Evolutionary conservation across 805 yeast genomes (phyloP), one percentile per base, ranked within the genome.

Genomic region (Lipomyces mesembrius): DNA sequence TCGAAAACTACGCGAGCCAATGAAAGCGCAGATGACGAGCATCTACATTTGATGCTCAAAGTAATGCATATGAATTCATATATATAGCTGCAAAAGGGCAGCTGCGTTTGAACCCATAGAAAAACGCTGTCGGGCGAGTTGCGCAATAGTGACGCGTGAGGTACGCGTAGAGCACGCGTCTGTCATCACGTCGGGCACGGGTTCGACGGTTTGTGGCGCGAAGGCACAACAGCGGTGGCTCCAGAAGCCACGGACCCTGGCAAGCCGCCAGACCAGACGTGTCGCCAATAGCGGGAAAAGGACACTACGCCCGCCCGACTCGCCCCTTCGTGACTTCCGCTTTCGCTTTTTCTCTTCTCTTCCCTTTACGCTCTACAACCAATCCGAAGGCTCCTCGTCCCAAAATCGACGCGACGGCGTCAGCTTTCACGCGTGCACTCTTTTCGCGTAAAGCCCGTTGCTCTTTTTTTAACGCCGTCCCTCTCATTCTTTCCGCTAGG

Each of bases 391-490:
- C 49, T 29, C 17, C 34, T 6, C 55, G 35, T 29, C 34, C 2
- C 34, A 22, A 12, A n/a, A n/a, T 52, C 34, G 55, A 52, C 55
- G 55, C 55, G 55, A 6, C 55, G 25, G 55, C 22, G 25, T n/a
- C 49, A 43, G 55, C 34, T 52, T 52, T 29, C 34, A 29, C 55
- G 55, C 55, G 55, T 52, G 17, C 55, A 52, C 55, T 52, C 55
- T 9, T 20, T 52, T 22, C 55, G 55, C 55, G 55, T 29, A 25
- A 29, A 22, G 29, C 34, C 32, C n/a, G 34, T 52, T 25, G 34
- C 34, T 52, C 34, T 7, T 52, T 52, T 12, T 6, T 25, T 7
- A 9, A 3, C 20, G 20, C 4, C 34, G 55, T 52, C 55, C 55
- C 55, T 7, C 55, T 52, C 55, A 2, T 52, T 12, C 22, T 5